Percentiles rank a stretch among this genome's conserved stretches.
Conservation (phyloP, 306 rosid species). For the Purshia tridentata region DNA sequence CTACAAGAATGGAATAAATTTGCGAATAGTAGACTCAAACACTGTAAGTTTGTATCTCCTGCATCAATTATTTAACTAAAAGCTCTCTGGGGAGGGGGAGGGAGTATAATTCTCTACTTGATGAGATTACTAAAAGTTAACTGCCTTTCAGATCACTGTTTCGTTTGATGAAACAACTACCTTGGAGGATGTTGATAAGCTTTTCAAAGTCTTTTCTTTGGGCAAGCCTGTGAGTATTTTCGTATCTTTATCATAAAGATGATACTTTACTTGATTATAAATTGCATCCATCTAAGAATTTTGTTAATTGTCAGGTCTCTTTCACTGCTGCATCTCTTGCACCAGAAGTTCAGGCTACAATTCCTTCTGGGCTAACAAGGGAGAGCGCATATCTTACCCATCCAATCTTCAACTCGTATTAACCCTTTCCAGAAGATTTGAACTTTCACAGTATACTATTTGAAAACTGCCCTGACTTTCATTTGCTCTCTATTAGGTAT, state of each 20-base stretch:
- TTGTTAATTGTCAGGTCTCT: constrained; percentile 52
- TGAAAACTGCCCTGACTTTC: constrained; percentile 29
- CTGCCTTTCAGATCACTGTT: constrained; percentile 72
- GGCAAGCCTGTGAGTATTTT: constrained; percentile 54
- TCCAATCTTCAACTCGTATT: constrained; percentile 86
- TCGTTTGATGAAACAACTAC: constrained; percentile 96
- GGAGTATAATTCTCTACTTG: constrained; percentile 9
- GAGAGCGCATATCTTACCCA: constrained; percentile 81
- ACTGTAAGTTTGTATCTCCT: constrained; percentile 49
- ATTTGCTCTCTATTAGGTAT: constrained; percentile 48
- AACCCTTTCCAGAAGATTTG: constrained; percentile 21
- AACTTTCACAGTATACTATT: constrained; percentile 23
- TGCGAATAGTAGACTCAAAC: constrained; percentile 73
- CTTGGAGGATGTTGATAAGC: constrained; percentile 89
- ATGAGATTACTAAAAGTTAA: constrained; percentile 19
- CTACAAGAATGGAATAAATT: constrained; percentile 60
- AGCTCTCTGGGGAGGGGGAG: background rate
- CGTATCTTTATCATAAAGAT: constrained; percentile 6
- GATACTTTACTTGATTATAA: background rate
- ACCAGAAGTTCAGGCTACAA: constrained; percentile 57
- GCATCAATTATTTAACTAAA: constrained; percentile 18
- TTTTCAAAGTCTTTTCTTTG: constrained; percentile 72
- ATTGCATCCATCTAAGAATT: constrained; percentile 19
- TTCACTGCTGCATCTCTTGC: constrained; percentile 95
- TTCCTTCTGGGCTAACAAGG: constrained; percentile 74